Conservation (phyloP, 163 green algal genomes). For the Chlamydomonas reinhardtii region DNA sequence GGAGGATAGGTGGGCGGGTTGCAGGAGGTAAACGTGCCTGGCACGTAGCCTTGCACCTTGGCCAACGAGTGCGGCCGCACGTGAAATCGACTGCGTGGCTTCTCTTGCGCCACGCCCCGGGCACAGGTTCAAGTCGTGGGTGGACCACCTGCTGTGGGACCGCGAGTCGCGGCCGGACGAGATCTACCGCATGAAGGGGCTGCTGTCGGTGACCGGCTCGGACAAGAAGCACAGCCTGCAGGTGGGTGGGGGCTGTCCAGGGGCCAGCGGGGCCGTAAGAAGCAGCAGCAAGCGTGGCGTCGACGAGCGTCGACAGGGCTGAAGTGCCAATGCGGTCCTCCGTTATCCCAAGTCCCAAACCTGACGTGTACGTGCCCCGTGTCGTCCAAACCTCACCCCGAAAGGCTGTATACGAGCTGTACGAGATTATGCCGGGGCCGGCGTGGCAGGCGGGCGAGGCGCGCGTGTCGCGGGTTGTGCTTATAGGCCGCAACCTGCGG, state of each 20-base stretch:
- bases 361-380: too few species aligned
- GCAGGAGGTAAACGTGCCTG: too few species aligned
- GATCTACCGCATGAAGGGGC: conserved; percentile 89
- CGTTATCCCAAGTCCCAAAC: too few species aligned
- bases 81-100: not conserved
- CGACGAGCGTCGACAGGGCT: too few species aligned
- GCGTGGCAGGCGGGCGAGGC: conserved; percentile 43
- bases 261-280: too few species aligned
- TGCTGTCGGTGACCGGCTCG: conserved; percentile 72
- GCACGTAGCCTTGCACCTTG: too few species aligned
- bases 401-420: conserved; percentile 88
- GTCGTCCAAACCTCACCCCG: too few species aligned
- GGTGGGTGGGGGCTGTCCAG: too few species aligned
- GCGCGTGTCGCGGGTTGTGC: conserved; percentile 79
- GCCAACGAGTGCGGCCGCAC: too few species aligned
- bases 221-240: conserved; percentile 67
- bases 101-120: not conserved
- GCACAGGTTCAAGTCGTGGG: conserved; percentile 68
- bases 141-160: conserved; percentile 92
- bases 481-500: conserved; percentile 79
- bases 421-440: conserved; percentile 75
- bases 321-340: too few species aligned
- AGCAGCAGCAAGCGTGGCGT: too few species aligned
- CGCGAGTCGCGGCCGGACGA: conserved; percentile 59
- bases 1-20: too few species aligned